Evolutionary conservation across 352 stramenopile species (phyloP).

Genomic region (Phytopythium oedochilum): DNA sequence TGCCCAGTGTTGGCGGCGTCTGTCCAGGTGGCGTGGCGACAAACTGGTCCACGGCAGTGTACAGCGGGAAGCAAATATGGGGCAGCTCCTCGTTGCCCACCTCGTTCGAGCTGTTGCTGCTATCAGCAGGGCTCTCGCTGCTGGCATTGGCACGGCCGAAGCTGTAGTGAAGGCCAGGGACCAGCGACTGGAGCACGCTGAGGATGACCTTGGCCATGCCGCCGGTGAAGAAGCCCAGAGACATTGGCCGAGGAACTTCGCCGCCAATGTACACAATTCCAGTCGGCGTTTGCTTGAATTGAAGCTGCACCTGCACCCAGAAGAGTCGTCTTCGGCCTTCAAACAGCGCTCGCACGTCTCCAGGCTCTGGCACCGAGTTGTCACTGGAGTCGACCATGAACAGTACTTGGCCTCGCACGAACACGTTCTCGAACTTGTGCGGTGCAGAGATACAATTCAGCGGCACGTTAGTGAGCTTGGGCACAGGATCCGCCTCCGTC

Average conservation of each 20-base stretch:
- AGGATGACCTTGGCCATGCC: constrained; percentile 50
- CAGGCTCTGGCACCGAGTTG: constrained; percentile 5
- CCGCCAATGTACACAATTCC: constrained; percentile 63
- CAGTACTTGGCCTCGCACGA: constrained; percentile 61
- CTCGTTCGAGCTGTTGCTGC: background rate
- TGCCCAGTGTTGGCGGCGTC: constrained; percentile 30
- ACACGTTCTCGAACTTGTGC: constrained; percentile 78
- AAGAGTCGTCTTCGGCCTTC: constrained; percentile 44
- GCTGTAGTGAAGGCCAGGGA: constrained; percentile 49
- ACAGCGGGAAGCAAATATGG: constrained; percentile 64
- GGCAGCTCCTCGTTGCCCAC: constrained; percentile 40
- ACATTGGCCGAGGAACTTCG: constrained; percentile 47
- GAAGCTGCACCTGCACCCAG: constrained; percentile 61
- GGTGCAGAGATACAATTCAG: constrained; percentile 13
- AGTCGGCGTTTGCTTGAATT: constrained; percentile 54
- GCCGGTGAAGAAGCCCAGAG: constrained; percentile 50
- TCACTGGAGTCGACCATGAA: constrained; percentile 52
- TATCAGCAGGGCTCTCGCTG: too few relatives aligned
- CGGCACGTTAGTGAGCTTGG: background rate
- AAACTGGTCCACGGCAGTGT: constrained; percentile 65
- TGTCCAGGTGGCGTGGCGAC: constrained; percentile 33
- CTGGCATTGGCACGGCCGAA: constrained; percentile 21
- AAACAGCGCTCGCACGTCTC: constrained; percentile 18
- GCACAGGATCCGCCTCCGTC: background rate
- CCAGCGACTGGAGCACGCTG: constrained; percentile 42